Base-by-base conservation (phyloP, 805 yeast species). In the Soucietia sequanensis region DNA sequence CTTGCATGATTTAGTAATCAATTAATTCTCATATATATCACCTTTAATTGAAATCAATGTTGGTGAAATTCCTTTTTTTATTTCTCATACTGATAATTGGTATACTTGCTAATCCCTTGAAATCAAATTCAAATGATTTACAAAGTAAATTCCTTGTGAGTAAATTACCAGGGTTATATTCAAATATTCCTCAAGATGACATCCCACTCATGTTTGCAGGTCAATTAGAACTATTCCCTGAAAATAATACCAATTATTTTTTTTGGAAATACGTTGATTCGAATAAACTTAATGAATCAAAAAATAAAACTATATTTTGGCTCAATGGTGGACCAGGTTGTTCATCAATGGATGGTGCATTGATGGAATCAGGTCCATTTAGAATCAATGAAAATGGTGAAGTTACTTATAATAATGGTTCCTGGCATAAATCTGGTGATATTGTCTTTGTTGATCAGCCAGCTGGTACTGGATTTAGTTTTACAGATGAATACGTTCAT, bases 281-380 rank as follows among this genome's bases (percentile, higher is more conserved):
- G 8, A 35, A 55, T 23, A 55, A 58, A 33, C 36, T 48, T 8
- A 56, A 57, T 0, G 60, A 54, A 26, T 56, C 68, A 16, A 46
- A 48, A 25, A 63, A 70, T 44, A 71, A 70, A 42, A 69, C 84
- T 15, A 72, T 84, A 6, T 72, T 93, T 35, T 93, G 99, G 98
- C 70, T 93, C 15, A 93, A 93, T 57, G 99, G 99, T 25, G 99
- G 99, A 0, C 99, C 99, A 0, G 99, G 99, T 0, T 93, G 99
- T 58, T 89, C 96, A 2, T 89, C 97, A 0, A 80, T 91, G 93
- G 99, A 93, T 60, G 99, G 99, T 11, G 96, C 95, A 0, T 56
- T 93, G 44, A 77, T 90, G 78, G 99, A 93, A 58, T 64, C 81
- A 3, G 99, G 99, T 0, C 98, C 99, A 0, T 75, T 88, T 28